Evolutionary conservation across 306 rosid genomes (phyloP).

Genomic region (Cucurbita maxima): DNA sequence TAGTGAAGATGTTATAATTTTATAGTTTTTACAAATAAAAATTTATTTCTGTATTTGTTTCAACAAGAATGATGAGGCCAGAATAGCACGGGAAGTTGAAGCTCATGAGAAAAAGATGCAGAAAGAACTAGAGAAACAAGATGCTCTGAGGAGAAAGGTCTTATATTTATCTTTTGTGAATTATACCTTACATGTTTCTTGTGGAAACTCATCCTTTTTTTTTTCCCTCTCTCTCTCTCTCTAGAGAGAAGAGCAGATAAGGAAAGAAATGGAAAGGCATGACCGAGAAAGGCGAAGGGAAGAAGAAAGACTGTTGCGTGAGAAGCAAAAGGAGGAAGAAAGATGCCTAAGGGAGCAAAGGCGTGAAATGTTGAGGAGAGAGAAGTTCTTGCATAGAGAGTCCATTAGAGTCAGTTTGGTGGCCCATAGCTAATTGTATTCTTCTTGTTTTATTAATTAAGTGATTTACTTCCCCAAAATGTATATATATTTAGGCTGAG

Average conservation of each 20-base stretch:
- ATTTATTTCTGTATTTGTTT: conserved; percentile 3
- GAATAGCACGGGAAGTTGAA: conserved; percentile 57
- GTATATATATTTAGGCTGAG: conserved; percentile 37
- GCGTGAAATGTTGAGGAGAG: conserved; percentile 53
- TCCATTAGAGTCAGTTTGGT: conserved; percentile 43
- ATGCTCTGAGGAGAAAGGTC: conserved; percentile 66
- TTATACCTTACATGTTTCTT: not conserved
- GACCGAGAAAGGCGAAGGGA: conserved; percentile 68
- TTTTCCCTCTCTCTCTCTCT: not conserved
- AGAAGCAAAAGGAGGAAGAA: conserved; percentile 65
- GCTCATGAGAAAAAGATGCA: conserved; percentile 55
- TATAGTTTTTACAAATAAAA: not conserved
- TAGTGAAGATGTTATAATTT: not conserved
- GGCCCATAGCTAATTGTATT: not conserved
- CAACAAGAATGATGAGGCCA: conserved; percentile 46
- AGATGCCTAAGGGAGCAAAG: conserved; percentile 52
- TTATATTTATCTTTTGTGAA: not conserved
- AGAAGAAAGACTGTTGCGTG: conserved; percentile 64
- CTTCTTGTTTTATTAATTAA: not conserved
- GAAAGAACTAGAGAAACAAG: conserved; percentile 68
- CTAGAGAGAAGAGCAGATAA: conserved; percentile 60
- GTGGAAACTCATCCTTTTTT: conserved; percentile 15
- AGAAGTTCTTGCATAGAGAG: conserved; percentile 59
- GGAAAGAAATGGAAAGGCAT: conserved; percentile 57
- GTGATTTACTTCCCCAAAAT: not conserved